A percentile compares a stretch with the other conserved stretches of the same genome.
Conservation (phyloP, 352 stramenopile genomes). For the Phytophthora rubi region DNA sequence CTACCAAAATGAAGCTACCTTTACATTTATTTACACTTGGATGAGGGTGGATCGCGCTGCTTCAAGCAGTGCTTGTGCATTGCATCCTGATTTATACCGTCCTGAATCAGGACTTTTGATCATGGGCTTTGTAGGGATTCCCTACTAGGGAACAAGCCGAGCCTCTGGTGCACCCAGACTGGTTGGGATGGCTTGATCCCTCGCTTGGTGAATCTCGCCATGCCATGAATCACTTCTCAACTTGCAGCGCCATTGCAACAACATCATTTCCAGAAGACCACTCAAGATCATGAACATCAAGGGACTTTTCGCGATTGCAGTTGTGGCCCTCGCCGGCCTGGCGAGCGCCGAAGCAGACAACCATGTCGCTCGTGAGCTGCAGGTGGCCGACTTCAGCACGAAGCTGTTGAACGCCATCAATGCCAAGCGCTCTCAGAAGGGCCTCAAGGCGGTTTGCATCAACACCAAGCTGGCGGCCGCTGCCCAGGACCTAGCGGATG, state of each 20-base stretch:
- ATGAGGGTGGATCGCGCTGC: too few species aligned
- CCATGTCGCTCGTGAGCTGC: conserved; percentile 29
- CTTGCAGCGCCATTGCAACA: conserved; percentile 11
- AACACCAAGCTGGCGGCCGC: conserved; percentile 42
- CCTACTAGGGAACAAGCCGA: not conserved
- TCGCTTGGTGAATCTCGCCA: not conserved
- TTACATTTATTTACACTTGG: too few species aligned
- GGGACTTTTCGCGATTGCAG: conserved; percentile 31
- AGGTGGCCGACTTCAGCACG: conserved; percentile 45
- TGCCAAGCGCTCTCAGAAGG: conserved; percentile 41
- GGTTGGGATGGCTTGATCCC: not conserved
- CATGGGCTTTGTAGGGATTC: conserved; percentile 20
- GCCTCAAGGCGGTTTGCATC: conserved; percentile 41
- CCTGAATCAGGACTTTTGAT: not conserved
- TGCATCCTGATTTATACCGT: not conserved
- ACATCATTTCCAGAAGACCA: conserved; percentile 2
- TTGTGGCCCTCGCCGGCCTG: conserved; percentile 26
- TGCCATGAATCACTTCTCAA: conserved; percentile 26
- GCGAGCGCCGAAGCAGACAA: conserved; percentile 22
- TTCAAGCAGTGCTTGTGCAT: too few species aligned
- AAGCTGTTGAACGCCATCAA: conserved; percentile 47
- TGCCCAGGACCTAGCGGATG: conserved; percentile 29
- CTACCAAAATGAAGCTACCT: too few species aligned
- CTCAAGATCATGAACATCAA: conserved; percentile 37
- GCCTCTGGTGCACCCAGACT: not conserved